Evolutionary conservation across 2,329 filamentous ascomycete species (phyloP).

Genomic region (Fusarium annulatum): DNA sequence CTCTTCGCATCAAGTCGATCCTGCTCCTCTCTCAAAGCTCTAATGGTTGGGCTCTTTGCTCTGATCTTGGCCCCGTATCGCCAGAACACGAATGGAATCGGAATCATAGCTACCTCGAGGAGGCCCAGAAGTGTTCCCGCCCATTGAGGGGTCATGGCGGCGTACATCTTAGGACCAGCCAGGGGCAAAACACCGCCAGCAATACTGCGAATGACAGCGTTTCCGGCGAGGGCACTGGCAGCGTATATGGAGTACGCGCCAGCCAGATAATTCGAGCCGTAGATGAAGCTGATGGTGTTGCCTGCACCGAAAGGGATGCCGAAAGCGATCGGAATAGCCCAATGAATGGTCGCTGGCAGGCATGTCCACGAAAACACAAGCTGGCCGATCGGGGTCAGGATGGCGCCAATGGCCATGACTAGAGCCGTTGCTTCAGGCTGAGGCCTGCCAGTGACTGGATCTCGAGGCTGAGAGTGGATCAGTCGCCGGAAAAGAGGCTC

Average conservation of each 20-base stretch:
- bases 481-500: conserved; percentile 80
- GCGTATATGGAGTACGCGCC: conserved; percentile 84
- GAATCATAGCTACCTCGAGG: conserved; percentile 78
- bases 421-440: conserved; percentile 84
- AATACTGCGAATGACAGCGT: conserved; percentile 77
- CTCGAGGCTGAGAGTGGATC: conserved; percentile 80
- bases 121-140: conserved; percentile 80
- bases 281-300: conserved; percentile 84
- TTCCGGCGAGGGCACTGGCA: conserved; percentile 82
- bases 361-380: conserved; percentile 92
- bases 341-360: conserved; percentile 79
- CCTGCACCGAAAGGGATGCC: conserved; percentile 83
- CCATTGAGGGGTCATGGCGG: conserved; percentile 77
- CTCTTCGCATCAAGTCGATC: conserved; percentile 50
- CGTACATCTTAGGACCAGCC: conserved; percentile 79
- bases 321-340: conserved; percentile 81
- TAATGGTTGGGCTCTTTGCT: conserved; percentile 60
- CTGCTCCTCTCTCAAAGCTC: conserved; percentile 58
- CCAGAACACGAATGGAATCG: conserved; percentile 85
- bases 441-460: conserved; percentile 78
- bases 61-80: conserved; percentile 66
- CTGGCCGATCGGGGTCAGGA: conserved; percentile 81
- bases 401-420: conserved; percentile 80
- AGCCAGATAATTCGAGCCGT: conserved; percentile 82
- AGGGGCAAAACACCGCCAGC: conserved; percentile 84